These are phyloP conservation scores for Alloteropsis semialata DNA, from an alignment of 176 grass and related monocot genomes.

Conservation along the genomic window DNA sequence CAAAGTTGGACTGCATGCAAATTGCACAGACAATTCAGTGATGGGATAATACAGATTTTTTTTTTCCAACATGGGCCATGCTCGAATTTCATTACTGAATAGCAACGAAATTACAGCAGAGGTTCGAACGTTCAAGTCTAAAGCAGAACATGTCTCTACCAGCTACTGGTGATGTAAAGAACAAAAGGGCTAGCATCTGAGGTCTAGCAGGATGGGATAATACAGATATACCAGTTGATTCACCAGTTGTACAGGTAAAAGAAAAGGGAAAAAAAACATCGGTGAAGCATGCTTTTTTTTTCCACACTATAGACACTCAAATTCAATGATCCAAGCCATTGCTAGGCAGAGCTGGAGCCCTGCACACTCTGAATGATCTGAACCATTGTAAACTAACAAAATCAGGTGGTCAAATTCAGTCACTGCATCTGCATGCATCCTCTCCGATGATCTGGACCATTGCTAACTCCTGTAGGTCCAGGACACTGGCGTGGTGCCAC, in stretches of 20 bases:
- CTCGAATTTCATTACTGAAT: too few relatives aligned
- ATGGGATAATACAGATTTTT: too few relatives aligned
- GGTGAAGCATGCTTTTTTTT: not conserved
- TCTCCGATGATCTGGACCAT: not conserved
- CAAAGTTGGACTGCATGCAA: conserved; percentile 72
- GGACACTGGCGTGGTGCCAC: too few relatives aligned
- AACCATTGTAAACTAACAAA: not conserved
- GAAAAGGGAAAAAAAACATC: not conserved
- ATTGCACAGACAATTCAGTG: not conserved
- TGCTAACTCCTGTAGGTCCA: too few relatives aligned
- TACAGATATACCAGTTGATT: too few relatives aligned
- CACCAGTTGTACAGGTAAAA: not conserved
- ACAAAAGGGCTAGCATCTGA: too few relatives aligned
- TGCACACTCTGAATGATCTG: not conserved
- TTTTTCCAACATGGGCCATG: too few relatives aligned
- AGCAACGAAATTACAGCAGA: too few relatives aligned
- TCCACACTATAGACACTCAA: not conserved
- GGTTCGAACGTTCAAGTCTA: too few relatives aligned
- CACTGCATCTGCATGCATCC: not conserved
- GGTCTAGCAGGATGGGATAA: too few relatives aligned
- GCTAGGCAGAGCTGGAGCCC: not conserved
- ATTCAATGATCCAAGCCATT: not conserved
- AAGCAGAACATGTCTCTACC: too few relatives aligned
- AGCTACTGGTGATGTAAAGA: too few relatives aligned
- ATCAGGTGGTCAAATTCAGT: not conserved